Evolutionary conservation across 805 yeast species (phyloP).

Genomic region (Metschnikowia drakensbergensis): DNA sequence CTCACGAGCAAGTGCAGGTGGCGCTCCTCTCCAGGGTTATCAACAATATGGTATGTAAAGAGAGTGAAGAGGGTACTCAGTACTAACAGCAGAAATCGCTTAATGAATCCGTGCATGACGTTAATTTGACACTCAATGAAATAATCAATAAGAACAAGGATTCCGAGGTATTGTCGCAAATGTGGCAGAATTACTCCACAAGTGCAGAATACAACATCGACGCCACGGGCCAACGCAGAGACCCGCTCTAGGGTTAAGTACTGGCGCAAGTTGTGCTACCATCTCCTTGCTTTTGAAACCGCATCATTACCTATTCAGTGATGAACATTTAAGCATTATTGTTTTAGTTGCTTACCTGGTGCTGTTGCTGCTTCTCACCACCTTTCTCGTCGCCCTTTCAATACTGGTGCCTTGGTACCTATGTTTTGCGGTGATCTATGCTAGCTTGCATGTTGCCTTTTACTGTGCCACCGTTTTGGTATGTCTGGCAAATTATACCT

Average conservation of each 20-base stretch:
- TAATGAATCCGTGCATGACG: slow-evolving; percentile 62
- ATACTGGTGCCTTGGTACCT: no score
- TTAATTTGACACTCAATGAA: slow-evolving; percentile 58
- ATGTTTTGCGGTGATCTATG: no score
- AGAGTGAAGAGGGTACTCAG: background rate
- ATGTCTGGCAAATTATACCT: no score
- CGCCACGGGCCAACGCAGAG: slow-evolving; percentile 59
- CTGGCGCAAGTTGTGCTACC: no score
- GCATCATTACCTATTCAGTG: no score
- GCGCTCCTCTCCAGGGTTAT: slow-evolving; percentile 74
- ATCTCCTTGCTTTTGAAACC: no score
- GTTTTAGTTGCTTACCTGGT: no score
- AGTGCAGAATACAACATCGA: slow-evolving; percentile 68
- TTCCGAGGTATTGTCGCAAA: slow-evolving; percentile 64
- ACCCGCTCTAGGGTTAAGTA: slow-evolving; percentile 31
- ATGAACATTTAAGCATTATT: no score
- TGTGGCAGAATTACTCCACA: slow-evolving; percentile 75
- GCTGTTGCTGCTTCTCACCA: no score
- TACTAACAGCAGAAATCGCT: slow-evolving; percentile 52
- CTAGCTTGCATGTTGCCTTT: no score
- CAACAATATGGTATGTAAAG: slow-evolving; percentile 59
- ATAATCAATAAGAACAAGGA: slow-evolving; percentile 66
- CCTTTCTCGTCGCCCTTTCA: no score
- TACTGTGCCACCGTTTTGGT: no score
- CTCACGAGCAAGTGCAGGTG: slow-evolving; percentile 78